Evolutionary conservation across 1,139 yeast genomes (phyloP).

Genomic region (Blastobotrys buckinghamii): DNA sequence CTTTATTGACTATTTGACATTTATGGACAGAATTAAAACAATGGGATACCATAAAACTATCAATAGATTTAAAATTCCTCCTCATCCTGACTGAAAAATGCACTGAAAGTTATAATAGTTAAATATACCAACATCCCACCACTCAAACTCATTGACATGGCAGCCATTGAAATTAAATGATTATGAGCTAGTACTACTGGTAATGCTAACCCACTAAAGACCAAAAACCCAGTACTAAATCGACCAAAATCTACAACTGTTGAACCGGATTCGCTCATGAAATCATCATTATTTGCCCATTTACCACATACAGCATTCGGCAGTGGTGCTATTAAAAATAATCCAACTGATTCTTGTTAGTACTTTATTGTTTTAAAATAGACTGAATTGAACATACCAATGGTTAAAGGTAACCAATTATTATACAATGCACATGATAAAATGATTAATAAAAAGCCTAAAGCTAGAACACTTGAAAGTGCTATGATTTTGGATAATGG

Average conservation of each 20-base stretch:
- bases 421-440: conserved; percentile 69
- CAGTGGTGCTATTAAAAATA: conserved; percentile 57
- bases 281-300: conserved; percentile 40
- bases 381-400: conserved; percentile 45
- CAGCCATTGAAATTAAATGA: conserved; percentile 50
- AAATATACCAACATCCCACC: conserved; percentile 72
- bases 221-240: conserved; percentile 60
- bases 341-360: conserved; percentile 29
- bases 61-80: conserved; percentile 32
- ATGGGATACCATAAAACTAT: too few species aligned
- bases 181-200: conserved; percentile 66
- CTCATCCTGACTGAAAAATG: conserved; percentile 59
- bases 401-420: conserved; percentile 71
- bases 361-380: neutral
- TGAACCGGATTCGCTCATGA: conserved; percentile 42
- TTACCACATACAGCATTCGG: conserved; percentile 53
- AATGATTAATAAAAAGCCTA: conserved; percentile 74
- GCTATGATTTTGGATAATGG: conserved; percentile 72
- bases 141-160: conserved; percentile 54
- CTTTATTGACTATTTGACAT: too few species aligned
- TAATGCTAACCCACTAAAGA: conserved; percentile 59
- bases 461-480: conserved; percentile 64
- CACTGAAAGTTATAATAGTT: conserved; percentile 66
- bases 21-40: too few species aligned
- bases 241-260: conserved; percentile 57